Evolutionary conservation across 176 grass and related monocot species (phyloP).

Genomic region (Alopecurus myosuroides): DNA sequence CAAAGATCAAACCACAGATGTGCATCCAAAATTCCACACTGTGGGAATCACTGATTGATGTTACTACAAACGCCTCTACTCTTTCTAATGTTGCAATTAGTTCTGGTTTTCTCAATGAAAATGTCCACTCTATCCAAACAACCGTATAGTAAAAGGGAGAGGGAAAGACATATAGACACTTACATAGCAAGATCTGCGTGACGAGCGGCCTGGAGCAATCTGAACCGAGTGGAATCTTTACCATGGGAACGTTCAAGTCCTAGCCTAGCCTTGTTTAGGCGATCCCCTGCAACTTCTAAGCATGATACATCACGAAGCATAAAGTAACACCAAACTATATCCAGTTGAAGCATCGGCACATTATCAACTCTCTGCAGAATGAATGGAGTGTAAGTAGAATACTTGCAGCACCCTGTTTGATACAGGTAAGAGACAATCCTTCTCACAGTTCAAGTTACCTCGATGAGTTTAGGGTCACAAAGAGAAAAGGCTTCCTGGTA

Average conservation of each 20-base stretch:
- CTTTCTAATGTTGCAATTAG: neutral
- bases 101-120: constrained; percentile 4
- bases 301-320: constrained; percentile 77
- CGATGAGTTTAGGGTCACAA: constrained; percentile 64
- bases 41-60: neutral
- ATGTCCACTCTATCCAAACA: neutral
- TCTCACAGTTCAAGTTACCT: constrained; percentile 61
- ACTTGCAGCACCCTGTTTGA: constrained; percentile 4
- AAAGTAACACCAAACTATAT: constrained; percentile 98
- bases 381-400: constrained; percentile 22
- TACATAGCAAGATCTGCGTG: constrained; percentile 86
- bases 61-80: neutral
- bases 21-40: neutral
- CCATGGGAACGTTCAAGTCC: constrained; percentile 86
- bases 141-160: neutral
- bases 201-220: constrained; percentile 59
- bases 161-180: constrained; percentile 14
- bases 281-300: constrained; percentile 60
- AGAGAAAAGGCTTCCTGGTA: constrained; percentile 92
- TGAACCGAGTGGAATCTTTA: constrained; percentile 83
- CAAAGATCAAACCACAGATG: neutral
- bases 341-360: constrained; percentile 88
- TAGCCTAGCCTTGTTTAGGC: constrained; percentile 57
- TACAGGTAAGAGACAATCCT: constrained; percentile 14
- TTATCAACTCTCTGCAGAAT: constrained; percentile 87